Conservation (phyloP, 2,329 filamentous ascomycete genomes). For the Zasmidium cellare region DNA sequence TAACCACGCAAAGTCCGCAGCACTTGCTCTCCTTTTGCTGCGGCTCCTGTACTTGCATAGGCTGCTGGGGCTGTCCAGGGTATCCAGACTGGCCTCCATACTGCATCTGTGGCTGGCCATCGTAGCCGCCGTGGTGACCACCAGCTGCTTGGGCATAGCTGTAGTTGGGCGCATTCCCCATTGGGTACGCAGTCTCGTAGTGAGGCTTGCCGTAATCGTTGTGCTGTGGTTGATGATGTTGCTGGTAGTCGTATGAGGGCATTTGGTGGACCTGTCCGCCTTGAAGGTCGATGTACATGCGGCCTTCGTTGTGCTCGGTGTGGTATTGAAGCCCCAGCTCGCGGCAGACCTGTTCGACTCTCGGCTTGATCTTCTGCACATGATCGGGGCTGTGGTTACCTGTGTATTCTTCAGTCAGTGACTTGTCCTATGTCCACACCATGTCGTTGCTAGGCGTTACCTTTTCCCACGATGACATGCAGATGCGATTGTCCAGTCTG, state of each 20-base stretch:
- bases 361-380: conserved; percentile 93
- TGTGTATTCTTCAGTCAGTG: background rate
- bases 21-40: conserved; percentile 31
- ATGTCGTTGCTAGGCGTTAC: conserved; percentile 36
- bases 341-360: conserved; percentile 80
- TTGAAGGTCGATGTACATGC: conserved; percentile 84
- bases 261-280: conserved; percentile 57
- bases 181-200: conserved; percentile 40
- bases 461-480: conserved; percentile 94
- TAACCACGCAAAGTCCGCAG: conserved; percentile 37
- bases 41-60: conserved; percentile 33
- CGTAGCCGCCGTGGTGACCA: conserved; percentile 33
- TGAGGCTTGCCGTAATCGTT: conserved; percentile 43
- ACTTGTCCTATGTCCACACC: background rate
- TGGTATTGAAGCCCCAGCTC: conserved; percentile 79
- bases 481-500: conserved; percentile 75
- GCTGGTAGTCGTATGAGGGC: conserved; percentile 41
- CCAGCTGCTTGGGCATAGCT: conserved; percentile 38
- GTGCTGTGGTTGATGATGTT: conserved; percentile 41
- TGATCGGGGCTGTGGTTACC: conserved; percentile 75
- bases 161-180: conserved; percentile 35
- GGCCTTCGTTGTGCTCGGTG: conserved; percentile 85
- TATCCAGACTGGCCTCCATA: conserved; percentile 38
- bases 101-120: conserved; percentile 44
- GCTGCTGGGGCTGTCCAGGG: conserved; percentile 47